Evolutionary conservation across 2,329 filamentous ascomycete genomes (phyloP).

Genomic region (Paradendryphiella salina): DNA sequence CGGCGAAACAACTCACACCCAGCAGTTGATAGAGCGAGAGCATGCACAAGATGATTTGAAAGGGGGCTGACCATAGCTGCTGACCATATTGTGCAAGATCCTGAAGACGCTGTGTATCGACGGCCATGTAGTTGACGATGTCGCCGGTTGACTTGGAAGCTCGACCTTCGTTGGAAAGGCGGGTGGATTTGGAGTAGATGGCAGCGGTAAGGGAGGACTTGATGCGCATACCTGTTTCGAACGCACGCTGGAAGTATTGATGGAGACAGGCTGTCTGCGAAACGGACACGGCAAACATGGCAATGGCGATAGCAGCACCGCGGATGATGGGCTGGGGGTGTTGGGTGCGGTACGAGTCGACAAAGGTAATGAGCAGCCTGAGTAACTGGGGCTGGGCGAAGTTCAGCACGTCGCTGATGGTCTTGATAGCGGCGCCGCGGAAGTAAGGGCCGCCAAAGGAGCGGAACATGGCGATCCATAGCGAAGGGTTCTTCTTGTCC

Average conservation of each 20-base stretch:
- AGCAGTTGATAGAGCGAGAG: slow-evolving; percentile 93
- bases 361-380: slow-evolving; percentile 79
- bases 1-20: slow-evolving; percentile 92
- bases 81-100: slow-evolving; percentile 95
- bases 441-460: slow-evolving; percentile 86
- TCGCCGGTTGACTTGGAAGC: slow-evolving; percentile 90
- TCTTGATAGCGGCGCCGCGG: slow-evolving; percentile 81
- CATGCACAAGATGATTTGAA: slow-evolving; percentile 97
- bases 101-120: slow-evolving; percentile 92
- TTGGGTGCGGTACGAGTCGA: slow-evolving; percentile 70
- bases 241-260: slow-evolving; percentile 95
- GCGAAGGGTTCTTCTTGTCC: slow-evolving; percentile 69
- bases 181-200: slow-evolving; percentile 90
- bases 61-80: slow-evolving; percentile 94
- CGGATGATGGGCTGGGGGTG: slow-evolving; percentile 76
- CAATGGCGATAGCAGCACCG: slow-evolving; percentile 83
- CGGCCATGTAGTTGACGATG: slow-evolving; percentile 99
- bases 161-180: slow-evolving; percentile 89
- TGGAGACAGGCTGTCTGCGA: slow-evolving; percentile 89
- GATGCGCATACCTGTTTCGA: slow-evolving; percentile 95
- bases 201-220: slow-evolving; percentile 86
- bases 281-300: slow-evolving; percentile 87
- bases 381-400: slow-evolving; percentile 92
- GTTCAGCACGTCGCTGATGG: slow-evolving; percentile 80
- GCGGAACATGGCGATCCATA: slow-evolving; percentile 84